Percentiles rank a stretch among this genome's conserved stretches.
phyloP scores from a whole-genome alignment of 768 basidiomycete species.

The Trametes gibbosa region DNA sequence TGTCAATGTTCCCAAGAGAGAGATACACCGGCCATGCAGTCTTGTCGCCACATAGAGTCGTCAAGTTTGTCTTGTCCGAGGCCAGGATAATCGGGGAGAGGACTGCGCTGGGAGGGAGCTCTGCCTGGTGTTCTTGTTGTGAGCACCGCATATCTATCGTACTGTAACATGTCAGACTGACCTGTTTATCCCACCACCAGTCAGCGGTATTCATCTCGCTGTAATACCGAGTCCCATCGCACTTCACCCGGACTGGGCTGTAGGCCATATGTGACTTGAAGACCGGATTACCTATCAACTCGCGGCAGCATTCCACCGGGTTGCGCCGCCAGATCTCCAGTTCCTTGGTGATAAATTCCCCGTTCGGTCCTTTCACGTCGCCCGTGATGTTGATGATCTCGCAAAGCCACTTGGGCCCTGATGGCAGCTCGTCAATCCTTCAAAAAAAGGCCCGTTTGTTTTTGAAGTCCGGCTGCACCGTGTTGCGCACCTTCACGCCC shows the following conservation, averaged over 20 bases:
- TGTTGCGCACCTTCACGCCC: conserved; percentile 7
- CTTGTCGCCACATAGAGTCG: conserved; percentile 38
- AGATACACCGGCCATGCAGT: conserved; percentile 32
- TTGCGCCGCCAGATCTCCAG: conserved; percentile 31
- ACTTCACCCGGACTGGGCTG: not conserved
- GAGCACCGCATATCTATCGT: conserved; percentile 7
- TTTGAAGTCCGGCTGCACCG: conserved; percentile 14
- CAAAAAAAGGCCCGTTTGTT: conserved; percentile 20
- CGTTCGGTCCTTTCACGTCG: conserved; percentile 11
- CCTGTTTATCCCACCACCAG: conserved; percentile 38
- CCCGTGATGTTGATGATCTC: conserved; percentile 11
- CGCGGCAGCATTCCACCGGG: conserved; percentile 35
- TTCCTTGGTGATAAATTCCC: conserved; percentile 18
- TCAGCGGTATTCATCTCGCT: conserved; percentile 26
- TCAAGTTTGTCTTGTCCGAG: conserved; percentile 45
- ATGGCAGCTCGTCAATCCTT: conserved; percentile 22
- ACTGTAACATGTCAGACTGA: conserved; percentile 23
- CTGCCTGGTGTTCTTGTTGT: not conserved
- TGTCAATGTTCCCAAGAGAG: conserved; percentile 30
- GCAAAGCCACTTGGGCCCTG: conserved; percentile 18
- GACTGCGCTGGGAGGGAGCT: conserved; percentile 17
- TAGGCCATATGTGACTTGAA: conserved; percentile 1
- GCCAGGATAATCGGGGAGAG: conserved; percentile 42
- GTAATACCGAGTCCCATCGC: conserved; percentile 22
- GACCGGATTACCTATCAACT: conserved; percentile 12